Evolutionary conservation across 305 asterid genomes (phyloP).

Genomic region (Withania somnifera): DNA sequence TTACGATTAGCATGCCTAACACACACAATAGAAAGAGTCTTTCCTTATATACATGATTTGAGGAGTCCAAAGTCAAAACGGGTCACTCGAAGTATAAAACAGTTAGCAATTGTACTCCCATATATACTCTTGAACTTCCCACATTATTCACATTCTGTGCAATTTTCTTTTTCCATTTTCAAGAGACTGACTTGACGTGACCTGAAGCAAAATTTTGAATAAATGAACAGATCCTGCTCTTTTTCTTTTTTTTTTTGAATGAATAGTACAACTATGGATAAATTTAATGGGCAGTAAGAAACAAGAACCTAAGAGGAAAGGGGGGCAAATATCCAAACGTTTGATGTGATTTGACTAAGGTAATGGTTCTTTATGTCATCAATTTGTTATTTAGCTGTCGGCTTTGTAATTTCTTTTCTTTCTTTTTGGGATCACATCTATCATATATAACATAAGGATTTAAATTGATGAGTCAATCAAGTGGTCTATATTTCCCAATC

Average conservation of each 20-base stretch:
- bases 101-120: neutral
- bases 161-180: neutral
- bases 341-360: slow-evolving; percentile 12
- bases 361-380: slow-evolving; percentile 9
- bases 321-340: neutral
- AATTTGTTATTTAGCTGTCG: slow-evolving; percentile 16
- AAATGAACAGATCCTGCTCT: neutral
- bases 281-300: slow-evolving; percentile 4
- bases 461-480: neutral
- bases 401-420: slow-evolving; percentile 1
- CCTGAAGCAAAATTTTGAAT: neutral
- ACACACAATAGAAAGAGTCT: too few species aligned
- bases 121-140: neutral
- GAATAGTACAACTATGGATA: slow-evolving; percentile 5
- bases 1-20: too few species aligned
- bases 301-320: neutral
- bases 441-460: slow-evolving; percentile 5
- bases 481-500: neutral
- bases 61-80: too few species aligned
- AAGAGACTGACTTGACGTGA: neutral
- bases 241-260: neutral
- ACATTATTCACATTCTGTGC: neutral
- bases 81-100: too few species aligned
- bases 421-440: slow-evolving; percentile 15
- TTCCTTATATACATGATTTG: too few species aligned